Evolutionary conservation across 768 basidiomycete genomes (phyloP), one percentile per base, ranked within the genome.

Genomic region (Suillus plorans): DNA sequence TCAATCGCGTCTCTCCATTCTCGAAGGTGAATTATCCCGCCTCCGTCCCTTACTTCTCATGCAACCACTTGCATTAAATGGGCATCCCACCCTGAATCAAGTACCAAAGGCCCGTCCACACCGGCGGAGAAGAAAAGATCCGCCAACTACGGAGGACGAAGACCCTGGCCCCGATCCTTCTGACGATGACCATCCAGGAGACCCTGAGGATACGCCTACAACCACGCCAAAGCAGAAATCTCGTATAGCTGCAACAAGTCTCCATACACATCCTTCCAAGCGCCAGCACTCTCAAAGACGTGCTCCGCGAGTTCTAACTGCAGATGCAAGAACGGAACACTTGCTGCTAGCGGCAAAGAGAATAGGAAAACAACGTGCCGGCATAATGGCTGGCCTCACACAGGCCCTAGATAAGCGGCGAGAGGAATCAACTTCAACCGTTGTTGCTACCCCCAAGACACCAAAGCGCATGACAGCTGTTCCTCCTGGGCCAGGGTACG

Each of bases 251-350:
- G 75, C 76, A 36, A 66, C 60, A 34, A 61, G 44, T 16, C 66
- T 7, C 28, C 63, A 53, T 41, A 44, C 31, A 0, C 65, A 73
- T 62, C 60, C 63, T 28, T 68, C 71, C 49, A 71, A 71, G 69
- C 71, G 73, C 64, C 72, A 73, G 59, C 57, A 63, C 36, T 69
- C 72, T 39, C 75, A 76, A 61, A 72, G 76, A 64, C 55, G 60
- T 50, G 6, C 69, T 1, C 72, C 72, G 5, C 70, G 69, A 42
- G 72, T 83, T 47, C 64, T 84, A 52, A 73, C 81, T 66, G 77
- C 88, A 2, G 91, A 93, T 66, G 91, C 91, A 5, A 84, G 88
- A 55, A 80, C 83, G 0, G 91, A 92, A 69, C 90, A 90, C 69
- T 76, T 92, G 13, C 79, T 93, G 2, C 77, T 90, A 14, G 91